Percentiles rank a stretch among this genome's conserved stretches.
Conservation (phyloP, 2,329 filamentous ascomycete species). For the Sporothrix phasma region DNA sequence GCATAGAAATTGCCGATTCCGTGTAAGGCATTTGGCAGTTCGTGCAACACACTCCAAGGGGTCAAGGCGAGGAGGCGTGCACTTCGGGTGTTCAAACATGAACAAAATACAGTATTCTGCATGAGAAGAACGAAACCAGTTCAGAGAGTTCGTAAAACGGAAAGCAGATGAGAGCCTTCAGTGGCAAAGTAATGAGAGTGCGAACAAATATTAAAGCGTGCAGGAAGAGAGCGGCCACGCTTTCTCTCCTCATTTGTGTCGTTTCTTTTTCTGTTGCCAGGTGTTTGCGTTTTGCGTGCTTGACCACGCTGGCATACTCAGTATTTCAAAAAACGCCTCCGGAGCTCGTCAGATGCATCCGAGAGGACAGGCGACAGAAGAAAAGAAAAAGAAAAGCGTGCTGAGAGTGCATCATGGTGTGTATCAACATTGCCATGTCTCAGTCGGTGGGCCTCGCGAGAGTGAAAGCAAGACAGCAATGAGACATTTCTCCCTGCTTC, state of each 20-base stretch:
- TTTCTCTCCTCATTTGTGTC: no score
- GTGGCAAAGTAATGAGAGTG: neutral
- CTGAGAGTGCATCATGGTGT: neutral
- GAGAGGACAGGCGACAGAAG: no score
- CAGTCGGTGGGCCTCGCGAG: neutral
- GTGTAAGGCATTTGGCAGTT: conserved; percentile 4
- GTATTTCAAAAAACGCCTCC: neutral
- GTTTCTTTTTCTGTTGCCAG: neutral
- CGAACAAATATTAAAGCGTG: neutral
- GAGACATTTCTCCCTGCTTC: conserved; percentile 3
- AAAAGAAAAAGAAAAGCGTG: no score
- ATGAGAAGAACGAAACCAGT: neutral
- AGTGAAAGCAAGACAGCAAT: conserved; percentile 1
- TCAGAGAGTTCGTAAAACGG: neutral
- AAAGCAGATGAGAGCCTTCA: no score
- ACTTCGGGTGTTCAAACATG: neutral
- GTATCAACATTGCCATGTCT: neutral
- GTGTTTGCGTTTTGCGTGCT: neutral
- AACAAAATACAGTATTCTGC: no score
- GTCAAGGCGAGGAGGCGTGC: neutral
- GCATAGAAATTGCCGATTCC: neutral
- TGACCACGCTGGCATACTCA: neutral
- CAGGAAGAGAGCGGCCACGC: neutral
- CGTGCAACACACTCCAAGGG: neutral
- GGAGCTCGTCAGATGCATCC: no score